These are phyloP conservation scores for Penicillium sclerotigenum DNA, from an alignment of 2,329 filamentous ascomycete species.

Conservation along the genomic window DNA sequence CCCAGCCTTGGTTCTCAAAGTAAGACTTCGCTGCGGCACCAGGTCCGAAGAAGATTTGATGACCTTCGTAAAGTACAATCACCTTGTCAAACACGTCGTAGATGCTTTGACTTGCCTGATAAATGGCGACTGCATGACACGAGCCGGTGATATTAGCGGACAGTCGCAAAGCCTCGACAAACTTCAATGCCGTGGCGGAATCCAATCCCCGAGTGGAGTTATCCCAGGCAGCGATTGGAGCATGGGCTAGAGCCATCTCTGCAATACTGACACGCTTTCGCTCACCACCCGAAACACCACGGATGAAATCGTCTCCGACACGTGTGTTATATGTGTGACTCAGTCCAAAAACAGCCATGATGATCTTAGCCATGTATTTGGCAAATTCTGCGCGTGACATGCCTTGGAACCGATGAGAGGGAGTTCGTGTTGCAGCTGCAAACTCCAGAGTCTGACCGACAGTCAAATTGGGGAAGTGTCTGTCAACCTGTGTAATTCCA, in stretches of 20 bases:
- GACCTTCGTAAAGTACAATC: constrained; percentile 67
- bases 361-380: constrained; percentile 42
- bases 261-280: constrained; percentile 60
- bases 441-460: constrained; percentile 76
- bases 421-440: constrained; percentile 63
- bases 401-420: constrained; percentile 27
- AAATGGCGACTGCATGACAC: constrained; percentile 51
- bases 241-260: constrained; percentile 48
- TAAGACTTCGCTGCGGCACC: constrained; percentile 57
- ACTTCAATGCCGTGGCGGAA: constrained; percentile 52
- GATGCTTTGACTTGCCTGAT: constrained; percentile 47
- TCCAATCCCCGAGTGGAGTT: constrained; percentile 49
- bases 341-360: constrained; percentile 41
- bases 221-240: constrained; percentile 44
- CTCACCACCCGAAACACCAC: constrained; percentile 59
- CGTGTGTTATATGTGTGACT: constrained; percentile 51
- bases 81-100: constrained; percentile 63
- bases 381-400: constrained; percentile 38
- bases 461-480: constrained; percentile 61
- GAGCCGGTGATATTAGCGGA: constrained; percentile 46
- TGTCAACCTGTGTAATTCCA: constrained; percentile 65
- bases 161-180: constrained; percentile 48
- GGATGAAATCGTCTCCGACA: constrained; percentile 52
- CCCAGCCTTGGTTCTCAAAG: constrained; percentile 67
- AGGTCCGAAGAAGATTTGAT: constrained; percentile 70